Evolutionary conservation across 2,329 filamentous ascomycete species (phyloP).

Genomic region (Ophiostoma novo-ulmi): DNA sequence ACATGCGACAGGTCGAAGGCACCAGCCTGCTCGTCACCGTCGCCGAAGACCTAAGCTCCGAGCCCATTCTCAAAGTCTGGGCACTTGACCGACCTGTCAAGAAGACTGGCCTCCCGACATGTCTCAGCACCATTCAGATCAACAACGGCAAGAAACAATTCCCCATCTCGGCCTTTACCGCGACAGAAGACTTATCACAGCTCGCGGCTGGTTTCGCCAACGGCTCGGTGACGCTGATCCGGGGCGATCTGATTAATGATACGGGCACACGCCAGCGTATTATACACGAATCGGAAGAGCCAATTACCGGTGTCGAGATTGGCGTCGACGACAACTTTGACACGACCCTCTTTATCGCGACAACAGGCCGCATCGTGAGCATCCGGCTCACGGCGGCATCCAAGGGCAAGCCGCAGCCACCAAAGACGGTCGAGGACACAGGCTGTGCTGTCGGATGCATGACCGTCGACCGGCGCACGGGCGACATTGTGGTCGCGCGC

Average conservation of each 20-base stretch:
- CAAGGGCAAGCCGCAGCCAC: constrained; percentile 81
- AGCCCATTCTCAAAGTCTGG: constrained; percentile 95
- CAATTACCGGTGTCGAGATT: constrained; percentile 86
- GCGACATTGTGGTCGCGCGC: constrained; percentile 83
- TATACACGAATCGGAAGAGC: constrained; percentile 94
- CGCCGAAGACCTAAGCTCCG: constrained; percentile 78
- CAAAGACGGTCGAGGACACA: constrained; percentile 79
- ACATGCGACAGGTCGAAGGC: constrained; percentile 86
- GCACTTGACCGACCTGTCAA: constrained; percentile 89
- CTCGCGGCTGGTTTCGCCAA: constrained; percentile 95
- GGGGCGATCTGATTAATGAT: constrained; percentile 92
- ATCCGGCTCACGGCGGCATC: constrained; percentile 57
- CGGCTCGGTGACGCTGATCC: constrained; percentile 85
- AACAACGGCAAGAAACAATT: constrained; percentile 90
- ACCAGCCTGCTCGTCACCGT: constrained; percentile 82
- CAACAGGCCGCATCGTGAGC: constrained; percentile 79
- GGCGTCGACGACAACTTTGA: constrained; percentile 56
- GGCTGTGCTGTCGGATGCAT: constrained; percentile 95
- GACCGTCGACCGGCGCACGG: constrained; percentile 73
- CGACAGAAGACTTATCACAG: constrained; percentile 82
- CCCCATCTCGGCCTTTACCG: constrained; percentile 87
- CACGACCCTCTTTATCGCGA: constrained; percentile 85
- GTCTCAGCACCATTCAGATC: constrained; percentile 77
- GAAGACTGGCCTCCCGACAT: constrained; percentile 84
- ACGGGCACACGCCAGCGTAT: constrained; percentile 89